phyloP scores from a whole-genome alignment of 305 asterid species.

The Solanum hybrid region DNA sequence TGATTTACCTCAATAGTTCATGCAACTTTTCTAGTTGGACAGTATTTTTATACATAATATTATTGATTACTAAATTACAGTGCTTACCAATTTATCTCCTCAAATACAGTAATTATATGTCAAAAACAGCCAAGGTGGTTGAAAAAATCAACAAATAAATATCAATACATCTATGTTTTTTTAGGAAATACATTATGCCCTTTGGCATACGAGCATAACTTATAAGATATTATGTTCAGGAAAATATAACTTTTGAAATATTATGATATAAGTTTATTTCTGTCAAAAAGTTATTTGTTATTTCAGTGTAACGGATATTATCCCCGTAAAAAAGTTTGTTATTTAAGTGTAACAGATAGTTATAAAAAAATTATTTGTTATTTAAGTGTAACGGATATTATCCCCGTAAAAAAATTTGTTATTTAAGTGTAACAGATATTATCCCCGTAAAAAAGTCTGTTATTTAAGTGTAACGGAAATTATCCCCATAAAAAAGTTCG shows the following conservation, averaged over 20 bases:
- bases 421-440: too few relatives aligned
- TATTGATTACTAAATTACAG: not conserved
- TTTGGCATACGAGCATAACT: not conserved
- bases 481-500: not conserved
- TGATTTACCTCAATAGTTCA: not conserved
- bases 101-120: not conserved
- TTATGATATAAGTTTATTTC: too few relatives aligned
- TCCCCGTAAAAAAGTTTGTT: too few relatives aligned
- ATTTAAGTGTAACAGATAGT: too few relatives aligned
- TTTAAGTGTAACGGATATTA: too few relatives aligned
- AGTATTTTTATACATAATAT: not conserved
- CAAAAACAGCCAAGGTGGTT: not conserved
- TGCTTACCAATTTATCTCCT: not conserved
- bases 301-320: too few relatives aligned
- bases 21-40: not conserved
- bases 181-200: not conserved
- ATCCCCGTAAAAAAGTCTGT: too few relatives aligned
- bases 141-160: not conserved
- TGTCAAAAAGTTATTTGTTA: too few relatives aligned
- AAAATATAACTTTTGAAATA: not conserved
- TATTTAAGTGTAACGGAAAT: not conserved
- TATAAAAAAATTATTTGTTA: too few relatives aligned
- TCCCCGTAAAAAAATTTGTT: too few relatives aligned
- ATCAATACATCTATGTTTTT: not conserved
- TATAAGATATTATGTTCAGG: not conserved